Evolutionary conservation across 2,329 filamentous ascomycete species (phyloP).

Genomic region (Aspergillus tamarii): DNA sequence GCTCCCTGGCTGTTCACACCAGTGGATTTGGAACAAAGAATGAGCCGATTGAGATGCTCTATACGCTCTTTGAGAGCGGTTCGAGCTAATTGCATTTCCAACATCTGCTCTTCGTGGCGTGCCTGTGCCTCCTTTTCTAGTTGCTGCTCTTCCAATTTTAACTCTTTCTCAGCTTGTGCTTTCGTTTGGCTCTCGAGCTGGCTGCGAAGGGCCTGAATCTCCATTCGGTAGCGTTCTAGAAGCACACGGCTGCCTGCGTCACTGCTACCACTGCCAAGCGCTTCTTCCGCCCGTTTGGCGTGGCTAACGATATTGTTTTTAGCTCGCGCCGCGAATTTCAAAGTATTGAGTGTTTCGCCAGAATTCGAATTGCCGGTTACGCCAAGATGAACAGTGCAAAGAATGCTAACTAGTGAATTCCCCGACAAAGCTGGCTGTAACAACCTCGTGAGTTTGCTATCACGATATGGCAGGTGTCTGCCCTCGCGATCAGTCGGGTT

Average conservation of each 20-base stretch:
- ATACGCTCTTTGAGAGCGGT: conserved; percentile 97
- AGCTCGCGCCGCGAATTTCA: conserved; percentile 94
- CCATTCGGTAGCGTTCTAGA: conserved; percentile 89
- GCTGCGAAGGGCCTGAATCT: conserved; percentile 78
- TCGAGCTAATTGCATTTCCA: conserved; percentile 96
- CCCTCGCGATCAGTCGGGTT: conserved; percentile 77
- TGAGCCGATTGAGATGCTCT: conserved; percentile 92
- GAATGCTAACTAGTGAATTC: conserved; percentile 92
- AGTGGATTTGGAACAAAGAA: conserved; percentile 91
- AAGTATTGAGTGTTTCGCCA: conserved; percentile 87
- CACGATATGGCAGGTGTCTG: conserved; percentile 93
- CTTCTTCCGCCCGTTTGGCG: conserved; percentile 92
- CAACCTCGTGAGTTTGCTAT: conserved; percentile 93
- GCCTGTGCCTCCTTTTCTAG: conserved; percentile 79
- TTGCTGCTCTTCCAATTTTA: conserved; percentile 71
- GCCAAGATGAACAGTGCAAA: conserved; percentile 95
- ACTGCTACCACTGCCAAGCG: conserved; percentile 71
- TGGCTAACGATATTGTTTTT: conserved; percentile 99
- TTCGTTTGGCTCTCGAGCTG: conserved; percentile 85
- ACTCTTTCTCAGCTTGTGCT: conserved; percentile 62
- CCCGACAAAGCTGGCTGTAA: conserved; percentile 91
- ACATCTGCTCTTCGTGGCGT: conserved; percentile 93
- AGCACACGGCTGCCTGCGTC: conserved; percentile 86
- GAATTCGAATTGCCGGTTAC: conserved; percentile 74
- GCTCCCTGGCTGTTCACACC: conserved; percentile 83